Conservation (phyloP, 2,329 filamentous ascomycete genomes). For the Colletotrichum trifolii region DNA sequence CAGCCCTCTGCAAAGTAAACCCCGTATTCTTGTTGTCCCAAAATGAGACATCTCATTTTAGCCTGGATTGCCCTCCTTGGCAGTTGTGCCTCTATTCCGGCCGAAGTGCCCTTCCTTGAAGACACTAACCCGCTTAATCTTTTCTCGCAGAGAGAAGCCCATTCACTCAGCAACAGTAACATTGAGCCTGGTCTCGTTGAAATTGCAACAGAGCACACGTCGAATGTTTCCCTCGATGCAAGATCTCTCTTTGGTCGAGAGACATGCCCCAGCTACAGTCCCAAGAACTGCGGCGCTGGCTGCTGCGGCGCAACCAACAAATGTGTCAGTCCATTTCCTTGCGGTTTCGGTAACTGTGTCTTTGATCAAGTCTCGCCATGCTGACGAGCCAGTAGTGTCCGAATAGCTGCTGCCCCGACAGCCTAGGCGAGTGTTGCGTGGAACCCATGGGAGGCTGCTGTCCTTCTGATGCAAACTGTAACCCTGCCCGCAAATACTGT, state of each 20-base stretch:
- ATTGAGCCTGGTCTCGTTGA: background rate
- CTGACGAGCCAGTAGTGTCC: background rate
- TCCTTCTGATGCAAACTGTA: background rate
- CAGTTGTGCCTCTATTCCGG: background rate
- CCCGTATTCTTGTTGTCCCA: no score
- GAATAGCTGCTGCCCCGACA: background rate
- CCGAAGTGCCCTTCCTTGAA: background rate
- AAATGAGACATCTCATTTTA: no score
- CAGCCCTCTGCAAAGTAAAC: no score
- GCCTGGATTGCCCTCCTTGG: background rate
- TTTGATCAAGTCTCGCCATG: no score
- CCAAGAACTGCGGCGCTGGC: background rate
- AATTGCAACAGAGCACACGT: background rate
- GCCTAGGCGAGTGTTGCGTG: background rate
- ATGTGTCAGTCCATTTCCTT: background rate
- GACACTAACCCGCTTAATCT: background rate
- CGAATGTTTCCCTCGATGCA: background rate
- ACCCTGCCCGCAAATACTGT: background rate
- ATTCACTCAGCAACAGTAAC: background rate
- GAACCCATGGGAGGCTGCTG: background rate
- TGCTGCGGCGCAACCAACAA: conserved; percentile 1
- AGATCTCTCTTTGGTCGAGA: background rate
- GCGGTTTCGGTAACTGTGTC: no score
- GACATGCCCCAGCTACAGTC: background rate
- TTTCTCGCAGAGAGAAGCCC: background rate